These are phyloP conservation scores for Canavalia gladiata DNA, from an alignment of 306 rosid genomes.

Conservation along the genomic window DNA sequence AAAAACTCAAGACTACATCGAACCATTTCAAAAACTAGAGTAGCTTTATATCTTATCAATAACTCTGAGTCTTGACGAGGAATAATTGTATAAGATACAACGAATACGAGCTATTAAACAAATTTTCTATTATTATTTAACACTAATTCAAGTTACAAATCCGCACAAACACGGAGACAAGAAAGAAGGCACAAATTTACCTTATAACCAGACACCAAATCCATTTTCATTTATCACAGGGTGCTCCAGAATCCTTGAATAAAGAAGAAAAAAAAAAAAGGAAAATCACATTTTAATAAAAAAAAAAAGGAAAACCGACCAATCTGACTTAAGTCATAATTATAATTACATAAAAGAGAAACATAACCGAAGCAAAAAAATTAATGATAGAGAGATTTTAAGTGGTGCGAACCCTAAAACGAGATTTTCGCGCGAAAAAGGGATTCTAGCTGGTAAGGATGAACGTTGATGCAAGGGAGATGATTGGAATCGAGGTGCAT, in stretches of 20 bases:
- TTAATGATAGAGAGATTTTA: not conserved
- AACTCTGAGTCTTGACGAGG: not conserved
- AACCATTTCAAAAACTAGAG: not conserved
- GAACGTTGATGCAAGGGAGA: not conserved
- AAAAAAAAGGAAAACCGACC: not conserved
- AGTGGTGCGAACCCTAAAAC: conserved; percentile 14
- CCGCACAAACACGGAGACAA: not conserved
- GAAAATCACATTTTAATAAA: too few relatives aligned
- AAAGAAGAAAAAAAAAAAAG: too few relatives aligned
- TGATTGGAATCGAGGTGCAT: not conserved
- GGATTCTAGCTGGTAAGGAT: not conserved
- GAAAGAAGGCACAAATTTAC: conserved; percentile 46
- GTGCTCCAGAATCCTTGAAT: not conserved
- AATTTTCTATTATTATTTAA: not conserved
- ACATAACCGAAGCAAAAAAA: not conserved
- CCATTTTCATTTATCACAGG: conserved; percentile 66
- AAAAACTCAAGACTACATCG: not conserved
- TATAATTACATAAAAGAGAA: not conserved
- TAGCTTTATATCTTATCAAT: not conserved
- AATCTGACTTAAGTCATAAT: not conserved
- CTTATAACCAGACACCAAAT: conserved; percentile 98
- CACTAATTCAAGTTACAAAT: not conserved
- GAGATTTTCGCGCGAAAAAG: not conserved
- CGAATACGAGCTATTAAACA: not conserved
- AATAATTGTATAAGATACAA: not conserved